A percentile compares a stretch with the other conserved stretches of the same genome.
Evolutionary conservation across 345 rosid species (phyloP).

Genomic region (Eucalyptus shirleyi): DNA sequence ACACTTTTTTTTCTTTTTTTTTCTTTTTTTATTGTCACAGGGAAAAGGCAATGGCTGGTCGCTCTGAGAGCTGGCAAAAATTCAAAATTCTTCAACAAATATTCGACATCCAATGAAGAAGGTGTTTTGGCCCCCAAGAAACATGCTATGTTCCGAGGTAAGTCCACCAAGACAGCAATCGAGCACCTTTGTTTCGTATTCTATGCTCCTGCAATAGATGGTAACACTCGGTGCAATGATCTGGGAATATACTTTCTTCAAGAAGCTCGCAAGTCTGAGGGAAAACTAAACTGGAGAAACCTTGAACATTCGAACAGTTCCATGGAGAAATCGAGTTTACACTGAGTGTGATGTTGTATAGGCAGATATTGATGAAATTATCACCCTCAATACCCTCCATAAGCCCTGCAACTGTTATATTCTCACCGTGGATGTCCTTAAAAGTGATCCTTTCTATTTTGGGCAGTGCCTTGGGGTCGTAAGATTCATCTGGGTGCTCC

Average conservation of each 20-base stretch:
- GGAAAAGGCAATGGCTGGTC: constrained; percentile 6
- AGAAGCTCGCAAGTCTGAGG: constrained; percentile 69
- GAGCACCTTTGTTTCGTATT: constrained; percentile 26
- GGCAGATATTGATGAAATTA: constrained; percentile 56
- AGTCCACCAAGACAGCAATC: constrained; percentile 63
- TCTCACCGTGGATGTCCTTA: constrained; percentile 58
- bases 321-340: constrained; percentile 45
- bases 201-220: constrained; percentile 27
- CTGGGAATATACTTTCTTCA: constrained; percentile 44
- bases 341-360: constrained; percentile 44
- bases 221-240: constrained; percentile 57
- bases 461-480: constrained; percentile 69
- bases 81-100: neutral
- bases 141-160: neutral
- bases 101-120: neutral
- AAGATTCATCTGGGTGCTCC: constrained; percentile 81
- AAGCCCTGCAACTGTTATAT: constrained; percentile 56
- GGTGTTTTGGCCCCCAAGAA: neutral
- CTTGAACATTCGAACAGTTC: constrained; percentile 70
- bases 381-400: constrained; percentile 83
- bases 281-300: constrained; percentile 62
- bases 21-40: neutral
- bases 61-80: constrained; percentile 4
- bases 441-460: constrained; percentile 52
- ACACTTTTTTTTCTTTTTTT: neutral